phyloP scores from a whole-genome alignment of 495 filamentous ascomycete genomes.

The Lophiostoma macrostomum region DNA sequence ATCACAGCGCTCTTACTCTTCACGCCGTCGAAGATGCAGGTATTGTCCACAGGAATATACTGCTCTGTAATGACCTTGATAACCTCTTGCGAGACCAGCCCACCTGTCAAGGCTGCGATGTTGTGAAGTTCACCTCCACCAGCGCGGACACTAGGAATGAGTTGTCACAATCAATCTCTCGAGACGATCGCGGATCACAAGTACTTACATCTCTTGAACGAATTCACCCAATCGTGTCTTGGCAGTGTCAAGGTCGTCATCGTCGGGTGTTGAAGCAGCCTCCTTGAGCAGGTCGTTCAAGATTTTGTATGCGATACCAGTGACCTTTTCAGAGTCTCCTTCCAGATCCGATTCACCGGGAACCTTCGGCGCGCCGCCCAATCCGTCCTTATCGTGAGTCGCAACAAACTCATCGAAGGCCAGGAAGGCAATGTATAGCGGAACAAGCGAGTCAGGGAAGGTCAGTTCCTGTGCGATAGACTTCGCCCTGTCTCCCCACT shows the following conservation, averaged over 20 bases:
- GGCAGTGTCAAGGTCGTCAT: constrained; percentile 48
- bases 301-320: constrained; percentile 42
- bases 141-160: constrained; percentile 55
- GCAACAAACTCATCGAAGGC: constrained; percentile 56
- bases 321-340: constrained; percentile 35
- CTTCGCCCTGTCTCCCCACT: constrained; percentile 40
- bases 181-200: neutral
- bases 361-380: constrained; percentile 24
- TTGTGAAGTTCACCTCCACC: constrained; percentile 91
- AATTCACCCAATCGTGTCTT: constrained; percentile 41
- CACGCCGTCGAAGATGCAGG: constrained; percentile 89
- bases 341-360: constrained; percentile 27
- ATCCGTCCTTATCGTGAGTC: constrained; percentile 33
- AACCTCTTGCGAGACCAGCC: constrained; percentile 90
- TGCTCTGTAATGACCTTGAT: constrained; percentile 96
- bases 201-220: constrained; percentile 38
- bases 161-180: neutral
- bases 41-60: constrained; percentile 93
- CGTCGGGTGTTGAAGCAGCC: constrained; percentile 44
- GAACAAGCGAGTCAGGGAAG: constrained; percentile 61
- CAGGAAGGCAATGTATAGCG: constrained; percentile 72
- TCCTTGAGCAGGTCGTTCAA: constrained; percentile 50
- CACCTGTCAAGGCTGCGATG: constrained; percentile 83
- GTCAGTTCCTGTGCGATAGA: constrained; percentile 37
- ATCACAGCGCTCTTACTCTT: constrained; percentile 74